Evolutionary conservation across 1,139 yeast species (phyloP).

Genomic region (Blastobotrys ciferrii): DNA sequence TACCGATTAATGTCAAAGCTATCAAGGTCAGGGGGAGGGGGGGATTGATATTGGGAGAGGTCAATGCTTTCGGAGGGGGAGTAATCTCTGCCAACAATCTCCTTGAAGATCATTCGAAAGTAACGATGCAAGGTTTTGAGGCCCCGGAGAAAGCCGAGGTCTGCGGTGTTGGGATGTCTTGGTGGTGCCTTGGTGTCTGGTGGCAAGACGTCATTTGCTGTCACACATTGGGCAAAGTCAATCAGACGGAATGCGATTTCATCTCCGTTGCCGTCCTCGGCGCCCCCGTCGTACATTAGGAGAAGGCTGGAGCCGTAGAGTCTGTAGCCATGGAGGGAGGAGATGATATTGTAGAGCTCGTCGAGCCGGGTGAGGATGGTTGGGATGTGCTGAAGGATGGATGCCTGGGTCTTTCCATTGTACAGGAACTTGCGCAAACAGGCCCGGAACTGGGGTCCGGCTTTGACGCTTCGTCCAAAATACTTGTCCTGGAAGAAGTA

Average conservation of each 20-base stretch:
- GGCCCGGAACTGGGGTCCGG: constrained; percentile 75
- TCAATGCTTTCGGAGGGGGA: neutral
- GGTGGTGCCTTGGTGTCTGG: constrained; percentile 61
- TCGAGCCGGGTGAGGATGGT: constrained; percentile 57
- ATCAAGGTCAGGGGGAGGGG: constrained; percentile 9
- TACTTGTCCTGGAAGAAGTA: constrained; percentile 82
- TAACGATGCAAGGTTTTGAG: constrained; percentile 63
- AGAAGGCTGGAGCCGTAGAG: constrained; percentile 88
- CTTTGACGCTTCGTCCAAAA: constrained; percentile 75
- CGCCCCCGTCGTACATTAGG: constrained; percentile 77
- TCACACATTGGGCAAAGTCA: constrained; percentile 93
- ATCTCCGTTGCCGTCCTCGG: constrained; percentile 1
- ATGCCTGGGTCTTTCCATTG: constrained; percentile 58
- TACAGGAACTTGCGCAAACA: constrained; percentile 75
- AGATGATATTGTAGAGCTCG: constrained; percentile 55
- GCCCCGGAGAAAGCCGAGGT: constrained; percentile 84
- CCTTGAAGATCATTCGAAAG: constrained; percentile 39
- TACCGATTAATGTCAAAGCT: constrained; percentile 10
- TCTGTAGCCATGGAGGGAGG: constrained; percentile 69
- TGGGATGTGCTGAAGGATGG: constrained; percentile 70
- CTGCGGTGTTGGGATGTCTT: constrained; percentile 58
- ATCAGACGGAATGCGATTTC: constrained; percentile 64
- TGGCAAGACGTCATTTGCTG: constrained; percentile 54
- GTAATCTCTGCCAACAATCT: constrained; percentile 26
- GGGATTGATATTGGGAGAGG: neutral